phyloP scores from a whole-genome alignment of 495 filamentous ascomycete species.

The Podospora didyma region DNA sequence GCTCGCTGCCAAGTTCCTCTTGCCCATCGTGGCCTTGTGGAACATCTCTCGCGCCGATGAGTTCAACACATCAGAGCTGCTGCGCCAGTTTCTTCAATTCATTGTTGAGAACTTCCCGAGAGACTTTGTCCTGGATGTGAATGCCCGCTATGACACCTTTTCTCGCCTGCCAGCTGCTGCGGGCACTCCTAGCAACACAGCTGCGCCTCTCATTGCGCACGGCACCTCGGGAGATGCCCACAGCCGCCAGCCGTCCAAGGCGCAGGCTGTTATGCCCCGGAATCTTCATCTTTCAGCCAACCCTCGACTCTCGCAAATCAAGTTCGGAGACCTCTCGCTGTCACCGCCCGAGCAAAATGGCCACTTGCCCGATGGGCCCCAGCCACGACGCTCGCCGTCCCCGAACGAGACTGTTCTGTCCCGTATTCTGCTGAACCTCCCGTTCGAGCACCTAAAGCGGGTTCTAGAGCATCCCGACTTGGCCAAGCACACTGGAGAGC shows the following conservation, averaged over 20 bases:
- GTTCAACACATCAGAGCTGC: constrained; percentile 20
- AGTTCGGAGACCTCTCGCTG: constrained; percentile 60
- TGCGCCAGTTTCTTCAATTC: constrained; percentile 38
- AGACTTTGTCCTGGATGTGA: constrained; percentile 45
- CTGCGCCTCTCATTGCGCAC: constrained; percentile 29
- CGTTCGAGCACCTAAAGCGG: constrained; percentile 54
- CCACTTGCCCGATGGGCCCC: neutral
- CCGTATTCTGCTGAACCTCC: constrained; percentile 59
- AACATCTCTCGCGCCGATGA: constrained; percentile 13
- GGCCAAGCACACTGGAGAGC: constrained; percentile 40
- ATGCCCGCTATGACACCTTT: constrained; percentile 33
- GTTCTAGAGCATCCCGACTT: constrained; percentile 50
- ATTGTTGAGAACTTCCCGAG: constrained; percentile 43
- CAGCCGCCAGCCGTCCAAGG: constrained; percentile 19
- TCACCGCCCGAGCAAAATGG: constrained; percentile 39
- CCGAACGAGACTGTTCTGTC: constrained; percentile 44
- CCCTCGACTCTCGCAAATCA: constrained; percentile 55
- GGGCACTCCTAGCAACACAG: constrained; percentile 6
- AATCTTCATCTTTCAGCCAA: constrained; percentile 30
- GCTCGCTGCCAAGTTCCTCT: constrained; percentile 37
- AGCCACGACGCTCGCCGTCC: constrained; percentile 6
- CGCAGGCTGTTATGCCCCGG: constrained; percentile 20
- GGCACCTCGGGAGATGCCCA: constrained; percentile 24
- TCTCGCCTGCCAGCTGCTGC: constrained; percentile 26
- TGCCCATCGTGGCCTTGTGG: constrained; percentile 22